Evolutionary conservation across 108 stramenopile species (phyloP).

Genomic region (Discostella pseudostelligera): DNA sequence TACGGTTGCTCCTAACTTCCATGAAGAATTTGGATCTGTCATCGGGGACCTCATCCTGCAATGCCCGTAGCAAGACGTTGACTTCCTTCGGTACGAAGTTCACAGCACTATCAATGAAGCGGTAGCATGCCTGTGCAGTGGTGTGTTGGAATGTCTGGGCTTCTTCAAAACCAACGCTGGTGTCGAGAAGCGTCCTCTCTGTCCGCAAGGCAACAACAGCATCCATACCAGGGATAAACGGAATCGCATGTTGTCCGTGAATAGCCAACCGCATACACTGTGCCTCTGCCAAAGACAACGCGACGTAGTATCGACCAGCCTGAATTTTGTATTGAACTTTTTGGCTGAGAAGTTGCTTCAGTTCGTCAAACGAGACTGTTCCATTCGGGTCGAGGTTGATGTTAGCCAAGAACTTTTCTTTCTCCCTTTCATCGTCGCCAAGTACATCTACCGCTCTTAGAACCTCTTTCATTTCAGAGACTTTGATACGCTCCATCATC

Average conservation of each 20-base stretch:
- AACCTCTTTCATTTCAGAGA: constrained; percentile 88
- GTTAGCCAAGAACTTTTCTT: constrained; percentile 73
- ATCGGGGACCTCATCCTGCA: constrained; percentile 89
- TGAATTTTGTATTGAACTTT: constrained; percentile 88
- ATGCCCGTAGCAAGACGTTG: constrained; percentile 86
- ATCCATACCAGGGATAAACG: constrained; percentile 78
- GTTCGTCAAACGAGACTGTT: constrained; percentile 80
- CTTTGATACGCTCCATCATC: constrained; percentile 77
- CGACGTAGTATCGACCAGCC: constrained; percentile 93
- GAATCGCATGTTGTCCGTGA: constrained; percentile 75
- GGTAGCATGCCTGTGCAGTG: constrained; percentile 89
- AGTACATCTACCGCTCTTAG: constrained; percentile 91
- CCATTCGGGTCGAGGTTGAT: constrained; percentile 73
- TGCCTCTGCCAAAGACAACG: constrained; percentile 92
- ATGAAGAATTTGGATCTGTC: constrained; percentile 89
- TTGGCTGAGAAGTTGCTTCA: constrained; percentile 85
- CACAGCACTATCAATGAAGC: constrained; percentile 93
- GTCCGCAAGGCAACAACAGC: constrained; percentile 80
- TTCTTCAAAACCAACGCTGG: constrained; percentile 75
- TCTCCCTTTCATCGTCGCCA: constrained; percentile 73
- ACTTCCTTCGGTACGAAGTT: constrained; percentile 89
- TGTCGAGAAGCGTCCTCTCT: constrained; percentile 79
- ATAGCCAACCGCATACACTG: constrained; percentile 93
- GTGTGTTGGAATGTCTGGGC: constrained; percentile 88
- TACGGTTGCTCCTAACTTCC: constrained; percentile 92